phyloP scores from a whole-genome alignment of 306 rosid species.

The Pterocarpus santalinus region DNA sequence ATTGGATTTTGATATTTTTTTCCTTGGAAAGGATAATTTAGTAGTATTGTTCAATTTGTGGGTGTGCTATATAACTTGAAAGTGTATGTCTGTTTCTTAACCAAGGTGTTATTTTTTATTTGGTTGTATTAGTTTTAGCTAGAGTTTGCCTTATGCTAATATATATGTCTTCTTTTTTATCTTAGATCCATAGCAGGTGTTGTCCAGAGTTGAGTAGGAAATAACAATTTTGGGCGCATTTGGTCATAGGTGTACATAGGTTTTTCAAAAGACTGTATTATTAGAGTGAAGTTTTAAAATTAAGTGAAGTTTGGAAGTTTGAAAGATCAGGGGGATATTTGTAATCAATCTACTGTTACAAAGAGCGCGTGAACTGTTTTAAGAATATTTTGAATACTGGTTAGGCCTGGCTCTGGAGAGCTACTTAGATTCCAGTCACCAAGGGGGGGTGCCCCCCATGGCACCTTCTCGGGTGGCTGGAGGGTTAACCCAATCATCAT shows the following conservation, averaged over 20 bases:
- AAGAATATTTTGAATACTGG: conserved; percentile 38
- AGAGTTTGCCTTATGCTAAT: conserved; percentile 38
- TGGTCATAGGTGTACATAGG: conserved; percentile 42
- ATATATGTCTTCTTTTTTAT: conserved; percentile 40
- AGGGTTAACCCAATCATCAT: conserved; percentile 90
- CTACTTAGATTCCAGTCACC: conserved; percentile 79
- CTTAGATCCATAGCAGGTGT: conserved; percentile 51
- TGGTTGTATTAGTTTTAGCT: conserved; percentile 34
- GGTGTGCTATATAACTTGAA: neutral
- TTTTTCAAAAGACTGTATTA: conserved; percentile 36
- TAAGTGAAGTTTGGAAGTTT: conserved; percentile 44
- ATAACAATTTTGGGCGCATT: conserved; percentile 40
- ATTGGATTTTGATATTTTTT: conserved; percentile 4
- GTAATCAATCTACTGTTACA: conserved; percentile 11
- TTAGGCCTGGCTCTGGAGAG: conserved; percentile 83
- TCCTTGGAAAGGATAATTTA: neutral
- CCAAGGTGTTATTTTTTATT: conserved; percentile 5
- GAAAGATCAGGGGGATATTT: conserved; percentile 6
- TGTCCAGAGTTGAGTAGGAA: conserved; percentile 52
- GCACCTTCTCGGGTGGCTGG: conserved; percentile 93
- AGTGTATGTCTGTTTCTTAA: conserved; percentile 10
- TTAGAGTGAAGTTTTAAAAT: conserved; percentile 39
- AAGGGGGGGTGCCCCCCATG: conserved; percentile 82
- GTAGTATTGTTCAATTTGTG: conserved; percentile 35
- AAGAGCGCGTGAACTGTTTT: conserved; percentile 30